Evolutionary conservation across 2,329 filamentous ascomycete species (phyloP).

Genomic region (Sclerotinia borealis): DNA sequence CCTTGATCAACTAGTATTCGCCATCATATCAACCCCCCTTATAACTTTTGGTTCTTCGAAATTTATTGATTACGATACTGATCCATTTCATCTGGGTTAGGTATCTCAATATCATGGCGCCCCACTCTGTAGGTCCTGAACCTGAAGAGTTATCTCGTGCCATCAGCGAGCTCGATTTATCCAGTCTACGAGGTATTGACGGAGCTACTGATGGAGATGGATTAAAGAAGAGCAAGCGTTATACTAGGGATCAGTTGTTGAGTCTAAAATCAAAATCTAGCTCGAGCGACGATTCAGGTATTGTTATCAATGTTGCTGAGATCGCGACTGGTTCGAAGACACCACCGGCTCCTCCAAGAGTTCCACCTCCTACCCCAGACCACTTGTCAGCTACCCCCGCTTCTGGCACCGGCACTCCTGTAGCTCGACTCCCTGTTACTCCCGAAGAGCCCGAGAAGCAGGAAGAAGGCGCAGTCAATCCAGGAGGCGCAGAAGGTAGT

Average conservation of each 20-base stretch:
- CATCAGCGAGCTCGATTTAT: slow-evolving; percentile 26
- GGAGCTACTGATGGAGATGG: slow-evolving; percentile 1
- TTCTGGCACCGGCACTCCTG: slow-evolving; percentile 4
- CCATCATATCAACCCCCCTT: no score
- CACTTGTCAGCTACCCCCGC: slow-evolving; percentile 5
- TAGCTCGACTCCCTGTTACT: neutral
- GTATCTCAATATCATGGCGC: slow-evolving; percentile 1
- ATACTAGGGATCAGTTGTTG: slow-evolving; percentile 22
- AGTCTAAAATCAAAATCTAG: slow-evolving; percentile 9
- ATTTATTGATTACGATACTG: neutral
- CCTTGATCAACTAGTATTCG: neutral
- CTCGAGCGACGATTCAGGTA: neutral
- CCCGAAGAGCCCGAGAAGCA: neutral
- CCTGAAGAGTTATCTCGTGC: slow-evolving; percentile 22
- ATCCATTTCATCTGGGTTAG: neutral
- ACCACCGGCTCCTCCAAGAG: slow-evolving; percentile 12
- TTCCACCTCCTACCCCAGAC: slow-evolving; percentile 12
- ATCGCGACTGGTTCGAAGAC: slow-evolving; percentile 1
- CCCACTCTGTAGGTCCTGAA: slow-evolving; percentile 12
- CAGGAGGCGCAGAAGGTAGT: neutral
- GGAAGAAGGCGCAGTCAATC: neutral
- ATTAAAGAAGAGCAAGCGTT: slow-evolving; percentile 8
- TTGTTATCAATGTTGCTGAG: neutral
- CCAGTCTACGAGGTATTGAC: slow-evolving; percentile 11
- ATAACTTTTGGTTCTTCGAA: neutral